Evolutionary conservation across 2,329 filamentous ascomycete species (phyloP).

Genomic region (Fusarium nanum): DNA sequence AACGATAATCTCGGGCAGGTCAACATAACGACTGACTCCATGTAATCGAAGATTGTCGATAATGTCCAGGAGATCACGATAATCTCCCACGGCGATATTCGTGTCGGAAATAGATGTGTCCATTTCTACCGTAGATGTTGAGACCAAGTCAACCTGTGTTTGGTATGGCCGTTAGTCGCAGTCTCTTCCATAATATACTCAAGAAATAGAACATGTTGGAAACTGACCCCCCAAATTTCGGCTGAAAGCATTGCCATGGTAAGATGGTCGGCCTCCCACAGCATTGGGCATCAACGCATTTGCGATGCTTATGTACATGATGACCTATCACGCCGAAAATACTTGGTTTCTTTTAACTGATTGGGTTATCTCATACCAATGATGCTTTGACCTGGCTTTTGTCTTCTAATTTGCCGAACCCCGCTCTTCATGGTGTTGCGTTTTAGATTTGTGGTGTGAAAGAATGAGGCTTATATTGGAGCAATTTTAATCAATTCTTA

Average conservation of each 20-base stretch:
- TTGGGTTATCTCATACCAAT: background rate
- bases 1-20: conserved; percentile 62
- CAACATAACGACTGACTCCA: conserved; percentile 52
- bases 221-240: background rate
- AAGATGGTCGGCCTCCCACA: conserved; percentile 3
- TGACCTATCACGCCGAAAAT: background rate
- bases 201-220: background rate
- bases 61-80: conserved; percentile 45
- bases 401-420: background rate
- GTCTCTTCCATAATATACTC: background rate
- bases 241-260: background rate
- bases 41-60: conserved; percentile 52
- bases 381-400: background rate
- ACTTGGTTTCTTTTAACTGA: background rate
- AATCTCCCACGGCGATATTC: background rate
- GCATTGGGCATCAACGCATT: background rate
- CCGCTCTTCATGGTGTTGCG: no score
- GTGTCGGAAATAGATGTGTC: background rate
- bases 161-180: background rate
- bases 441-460: background rate
- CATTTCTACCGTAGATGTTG: background rate
- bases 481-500: background rate
- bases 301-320: background rate
- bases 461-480: background rate
- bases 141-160: background rate